phyloP scores from a whole-genome alignment of 2,329 filamentous ascomycete species.

The Colletotrichum sp. region DNA sequence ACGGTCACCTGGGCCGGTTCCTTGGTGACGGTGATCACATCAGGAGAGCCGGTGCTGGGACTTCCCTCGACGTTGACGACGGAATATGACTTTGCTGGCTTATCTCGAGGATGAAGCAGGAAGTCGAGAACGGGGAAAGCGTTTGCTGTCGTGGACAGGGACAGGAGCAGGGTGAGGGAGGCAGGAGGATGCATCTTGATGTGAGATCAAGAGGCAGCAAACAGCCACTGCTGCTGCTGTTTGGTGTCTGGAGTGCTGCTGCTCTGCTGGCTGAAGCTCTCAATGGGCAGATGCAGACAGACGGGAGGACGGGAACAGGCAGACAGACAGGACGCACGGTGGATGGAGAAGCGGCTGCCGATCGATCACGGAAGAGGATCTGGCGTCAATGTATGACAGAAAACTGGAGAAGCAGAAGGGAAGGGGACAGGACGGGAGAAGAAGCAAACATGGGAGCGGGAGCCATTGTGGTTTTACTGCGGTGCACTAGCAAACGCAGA shows the following conservation, averaged over 20 bases:
- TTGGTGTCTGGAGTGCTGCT: not conserved
- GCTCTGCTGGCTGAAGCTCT: not conserved
- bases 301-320: not conserved
- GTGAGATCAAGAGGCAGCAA: not conserved
- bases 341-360: not conserved
- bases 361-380: not conserved
- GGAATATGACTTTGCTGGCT: constrained; percentile 31
- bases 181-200: constrained; percentile 34
- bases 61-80: constrained; percentile 34
- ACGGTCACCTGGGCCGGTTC: constrained; percentile 29
- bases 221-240: not conserved
- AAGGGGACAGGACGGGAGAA: not conserved
- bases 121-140: constrained; percentile 32
- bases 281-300: not conserved
- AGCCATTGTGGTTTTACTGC: constrained; percentile 21
- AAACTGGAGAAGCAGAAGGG: constrained; percentile 11
- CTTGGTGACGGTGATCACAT: constrained; percentile 33
- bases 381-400: not conserved
- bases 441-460: constrained; percentile 8
- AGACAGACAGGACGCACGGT: not conserved
- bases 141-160: constrained; percentile 26
- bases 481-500: constrained; percentile 14
- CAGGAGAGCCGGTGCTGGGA: constrained; percentile 19
- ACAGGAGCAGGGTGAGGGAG: constrained; percentile 28
- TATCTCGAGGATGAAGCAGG: constrained; percentile 4